These are phyloP conservation scores for Globisporangium carolinianum DNA, from an alignment of 352 stramenopile species.

Conservation along the genomic window DNA sequence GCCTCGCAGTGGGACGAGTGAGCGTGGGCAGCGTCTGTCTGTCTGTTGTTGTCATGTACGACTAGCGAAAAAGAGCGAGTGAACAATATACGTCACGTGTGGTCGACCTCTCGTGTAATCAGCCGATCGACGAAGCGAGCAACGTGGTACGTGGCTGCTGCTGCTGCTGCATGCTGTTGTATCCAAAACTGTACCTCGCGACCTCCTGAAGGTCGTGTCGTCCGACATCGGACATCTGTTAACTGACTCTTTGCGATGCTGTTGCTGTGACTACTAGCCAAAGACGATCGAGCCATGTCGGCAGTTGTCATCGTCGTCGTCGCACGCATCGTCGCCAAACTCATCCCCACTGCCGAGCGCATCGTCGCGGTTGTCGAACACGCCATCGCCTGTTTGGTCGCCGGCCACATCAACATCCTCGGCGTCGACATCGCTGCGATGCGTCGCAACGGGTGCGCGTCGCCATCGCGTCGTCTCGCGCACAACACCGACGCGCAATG, in stretches of 20 bases:
- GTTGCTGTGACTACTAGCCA: conserved; percentile 14
- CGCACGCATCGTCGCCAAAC: conserved; percentile 4
- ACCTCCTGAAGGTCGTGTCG: no score
- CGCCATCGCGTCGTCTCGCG: neutral
- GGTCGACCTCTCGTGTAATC: no score
- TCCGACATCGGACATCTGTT: no score
- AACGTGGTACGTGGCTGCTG: no score
- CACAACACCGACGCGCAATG: conserved; percentile 9
- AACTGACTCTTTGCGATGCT: neutral
- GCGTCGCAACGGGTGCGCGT: neutral
- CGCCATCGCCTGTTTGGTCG: conserved; percentile 1
- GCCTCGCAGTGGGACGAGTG: neutral
- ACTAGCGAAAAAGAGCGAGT: no score
- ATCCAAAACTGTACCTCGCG: no score
- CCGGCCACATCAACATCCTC: neutral
- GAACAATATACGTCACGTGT: no score
- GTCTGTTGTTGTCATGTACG: no score
- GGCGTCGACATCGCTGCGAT: neutral
- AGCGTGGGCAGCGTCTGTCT: neutral
- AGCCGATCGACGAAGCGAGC: no score
- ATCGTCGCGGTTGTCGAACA: neutral
- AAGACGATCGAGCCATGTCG: conserved; percentile 29
- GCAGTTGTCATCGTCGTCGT: conserved; percentile 10
- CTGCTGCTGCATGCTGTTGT: no score
- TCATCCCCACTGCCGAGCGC: neutral